phyloP scores from a whole-genome alignment of 2,329 filamentous ascomycete genomes.

The Fusarium papillatum region DNA sequence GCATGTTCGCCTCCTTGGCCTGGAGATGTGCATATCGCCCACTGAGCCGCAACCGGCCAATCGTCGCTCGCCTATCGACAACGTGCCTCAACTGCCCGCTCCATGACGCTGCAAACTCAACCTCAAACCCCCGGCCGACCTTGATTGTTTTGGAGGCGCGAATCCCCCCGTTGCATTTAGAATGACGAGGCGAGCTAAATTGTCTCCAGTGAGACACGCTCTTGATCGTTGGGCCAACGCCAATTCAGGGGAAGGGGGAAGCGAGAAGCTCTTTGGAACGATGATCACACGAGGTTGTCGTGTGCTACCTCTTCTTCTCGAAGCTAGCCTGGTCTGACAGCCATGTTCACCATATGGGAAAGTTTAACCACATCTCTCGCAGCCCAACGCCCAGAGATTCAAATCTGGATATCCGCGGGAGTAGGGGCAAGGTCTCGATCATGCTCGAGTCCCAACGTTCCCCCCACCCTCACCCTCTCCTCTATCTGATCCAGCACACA shows the following conservation, averaged over 20 bases:
- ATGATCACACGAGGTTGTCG: slow-evolving; percentile 28
- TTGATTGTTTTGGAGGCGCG: neutral
- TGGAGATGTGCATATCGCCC: slow-evolving; percentile 33
- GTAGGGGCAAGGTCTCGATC: slow-evolving; percentile 1
- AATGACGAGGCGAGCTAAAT: slow-evolving; percentile 8
- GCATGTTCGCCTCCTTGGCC: slow-evolving; percentile 25
- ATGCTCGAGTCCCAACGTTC: slow-evolving; percentile 12
- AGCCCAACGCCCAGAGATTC: slow-evolving; percentile 6
- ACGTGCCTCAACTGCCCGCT: slow-evolving; percentile 41
- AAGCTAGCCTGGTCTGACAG: slow-evolving; percentile 9
- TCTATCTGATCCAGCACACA: slow-evolving; percentile 1
- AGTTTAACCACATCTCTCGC: slow-evolving; percentile 14
- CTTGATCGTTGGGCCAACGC: slow-evolving; percentile 14
- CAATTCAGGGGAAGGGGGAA: slow-evolving; percentile 33
- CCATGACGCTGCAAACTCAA: slow-evolving; percentile 32
- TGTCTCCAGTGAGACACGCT: slow-evolving; percentile 29
- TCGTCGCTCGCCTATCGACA: slow-evolving; percentile 34
- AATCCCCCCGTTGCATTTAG: slow-evolving; percentile 11
- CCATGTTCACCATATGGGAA: neutral
- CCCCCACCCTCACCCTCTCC: slow-evolving; percentile 8
- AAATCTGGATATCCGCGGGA: slow-evolving; percentile 9
- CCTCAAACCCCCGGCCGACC: slow-evolving; percentile 15
- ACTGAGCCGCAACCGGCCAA: slow-evolving; percentile 33
- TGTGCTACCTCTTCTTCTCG: slow-evolving; percentile 24
- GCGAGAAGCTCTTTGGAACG: slow-evolving; percentile 19